Conservation (phyloP, 2,329 filamentous ascomycete species). For the Neofusicoccum parvum region DNA sequence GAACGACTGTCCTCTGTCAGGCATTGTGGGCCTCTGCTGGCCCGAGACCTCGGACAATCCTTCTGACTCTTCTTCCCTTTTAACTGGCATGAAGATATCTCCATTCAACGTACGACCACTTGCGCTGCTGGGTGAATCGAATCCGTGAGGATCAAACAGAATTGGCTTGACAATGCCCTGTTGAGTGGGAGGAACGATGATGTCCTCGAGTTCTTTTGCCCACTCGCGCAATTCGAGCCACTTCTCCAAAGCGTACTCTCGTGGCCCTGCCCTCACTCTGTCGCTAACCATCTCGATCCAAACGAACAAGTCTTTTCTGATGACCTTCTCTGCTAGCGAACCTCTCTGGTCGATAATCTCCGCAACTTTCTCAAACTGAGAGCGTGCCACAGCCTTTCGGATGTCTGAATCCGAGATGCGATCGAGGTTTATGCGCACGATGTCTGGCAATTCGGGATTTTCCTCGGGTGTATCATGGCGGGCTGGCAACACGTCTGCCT, state of each 20-base stretch:
- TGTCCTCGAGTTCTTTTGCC: not conserved
- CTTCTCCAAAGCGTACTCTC: not conserved
- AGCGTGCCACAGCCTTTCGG: not conserved
- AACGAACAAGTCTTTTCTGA: conserved; percentile 8
- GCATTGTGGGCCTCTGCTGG: conserved; percentile 48
- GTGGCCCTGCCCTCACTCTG: not conserved
- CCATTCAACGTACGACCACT: not conserved
- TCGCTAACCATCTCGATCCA: conserved; percentile 7
- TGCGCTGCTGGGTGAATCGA: not conserved
- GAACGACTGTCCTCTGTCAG: conserved; percentile 47
- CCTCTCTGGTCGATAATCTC: conserved; percentile 7
- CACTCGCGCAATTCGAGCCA: conserved; percentile 7
- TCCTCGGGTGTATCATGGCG: not conserved
- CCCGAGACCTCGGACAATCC: not conserved
- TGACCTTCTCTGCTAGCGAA: not conserved
- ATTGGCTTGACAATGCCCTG: not conserved
- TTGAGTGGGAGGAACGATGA: not conserved
- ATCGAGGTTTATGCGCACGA: not conserved
- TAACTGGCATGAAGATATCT: not conserved
- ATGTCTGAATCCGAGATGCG: conserved; percentile 5
- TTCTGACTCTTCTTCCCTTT: not conserved
- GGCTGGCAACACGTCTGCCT: not conserved
- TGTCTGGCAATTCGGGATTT: not conserved
- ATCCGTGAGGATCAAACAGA: not conserved
- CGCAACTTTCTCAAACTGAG: not conserved